Conservation (phyloP, 2,329 filamentous ascomycete genomes). For the Daldinia sp. region DNA sequence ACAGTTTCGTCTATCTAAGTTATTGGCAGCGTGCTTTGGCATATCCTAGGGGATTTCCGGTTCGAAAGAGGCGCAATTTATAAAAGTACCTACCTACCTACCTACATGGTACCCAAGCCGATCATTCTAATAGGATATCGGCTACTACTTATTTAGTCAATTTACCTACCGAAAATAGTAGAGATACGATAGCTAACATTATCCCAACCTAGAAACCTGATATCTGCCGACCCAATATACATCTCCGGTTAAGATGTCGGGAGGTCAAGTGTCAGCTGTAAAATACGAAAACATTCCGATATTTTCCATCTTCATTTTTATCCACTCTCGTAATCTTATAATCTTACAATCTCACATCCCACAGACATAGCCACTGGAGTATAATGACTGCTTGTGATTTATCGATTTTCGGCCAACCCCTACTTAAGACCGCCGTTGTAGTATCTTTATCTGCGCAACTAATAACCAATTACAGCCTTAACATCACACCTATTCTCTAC, state of each 20-base stretch:
- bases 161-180: background rate
- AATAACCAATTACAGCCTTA: constrained; percentile 32
- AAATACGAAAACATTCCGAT: background rate
- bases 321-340: background rate
- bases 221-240: constrained; percentile 18
- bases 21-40: background rate
- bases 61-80: background rate
- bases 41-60: background rate
- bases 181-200: background rate
- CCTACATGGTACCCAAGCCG: no score
- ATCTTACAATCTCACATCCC: background rate
- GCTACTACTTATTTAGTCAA: background rate
- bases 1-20: no score
- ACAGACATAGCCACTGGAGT: background rate
- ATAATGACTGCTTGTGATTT: constrained; percentile 16
- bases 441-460: constrained; percentile 16
- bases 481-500: constrained; percentile 23
- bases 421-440: constrained; percentile 8
- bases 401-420: constrained; percentile 2
- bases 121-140: background rate
- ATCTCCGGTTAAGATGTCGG: constrained; percentile 19
- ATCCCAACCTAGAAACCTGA: background rate
- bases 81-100: no score
- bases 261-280: background rate
- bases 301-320: background rate